Evolutionary conservation across 2,329 filamentous ascomycete genomes (phyloP), one percentile per base, ranked within the genome.

Genomic region (Chaetomium globosum): DNA sequence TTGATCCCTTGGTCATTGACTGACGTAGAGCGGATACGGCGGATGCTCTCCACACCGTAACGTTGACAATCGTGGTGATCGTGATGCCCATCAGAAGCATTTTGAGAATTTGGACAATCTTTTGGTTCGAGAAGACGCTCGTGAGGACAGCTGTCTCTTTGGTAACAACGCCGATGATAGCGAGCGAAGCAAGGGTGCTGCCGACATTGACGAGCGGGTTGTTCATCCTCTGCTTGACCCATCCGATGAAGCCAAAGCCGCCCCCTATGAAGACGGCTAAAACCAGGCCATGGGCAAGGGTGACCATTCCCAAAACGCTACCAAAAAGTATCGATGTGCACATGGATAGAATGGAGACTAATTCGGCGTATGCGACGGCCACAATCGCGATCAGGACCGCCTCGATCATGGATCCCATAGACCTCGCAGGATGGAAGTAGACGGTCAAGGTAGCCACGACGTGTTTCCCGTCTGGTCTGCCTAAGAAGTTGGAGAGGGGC

Each of bases 381-480:
- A 90, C 81, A 46, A 91, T 78, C 6, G 92, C 91, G 65, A 95
- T 87, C 39, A 93, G 78, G 12, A 89, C 85, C 3, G 93, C 93
- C 77, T 97, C 91, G 65, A 92, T 85, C 92, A 97, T 97, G 70
- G 91, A 95, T 0, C 94, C 94, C 30, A 89, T 86, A 21, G 92
- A 92, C 65, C 94, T 84, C 6, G 92, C 91, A 4, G 94, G 93
- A 75, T 97, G 93, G 73, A 97, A 98, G 74, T 97, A 98, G 12
- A 97, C 93, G 0, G 92, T 96, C 65, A 97, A 87, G 2, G 94
- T 97, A 36, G 93, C 93, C 59, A 97, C 92, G 74, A 97, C 89
- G 77, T 97, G 94, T 75, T 97, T 97, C 59, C 92, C 92, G 77
- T 97, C 93, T 74, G 93, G 90, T 68, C 89, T 83, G 12, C 94